phyloP scores from a whole-genome alignment of 75 land plant species.

The Sequoia sempervirens region DNA sequence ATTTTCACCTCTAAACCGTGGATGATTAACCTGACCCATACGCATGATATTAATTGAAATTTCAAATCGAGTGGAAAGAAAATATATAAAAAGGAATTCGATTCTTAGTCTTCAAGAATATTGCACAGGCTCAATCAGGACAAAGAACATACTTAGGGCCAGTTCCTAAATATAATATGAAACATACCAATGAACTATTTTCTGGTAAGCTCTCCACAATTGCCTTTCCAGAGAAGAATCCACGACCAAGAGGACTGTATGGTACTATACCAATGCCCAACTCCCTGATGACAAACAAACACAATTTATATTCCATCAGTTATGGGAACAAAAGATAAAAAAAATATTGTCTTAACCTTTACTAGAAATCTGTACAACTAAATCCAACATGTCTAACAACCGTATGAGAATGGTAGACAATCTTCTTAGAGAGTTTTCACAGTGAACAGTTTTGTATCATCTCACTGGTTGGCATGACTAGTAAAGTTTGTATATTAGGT shows the following conservation, averaged over 20 bases:
- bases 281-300: slow-evolving; percentile 28
- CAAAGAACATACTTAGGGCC: neutral
- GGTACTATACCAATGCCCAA: slow-evolving; percentile 70
- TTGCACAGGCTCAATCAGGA: neutral
- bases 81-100: too few relatives aligned
- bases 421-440: neutral
- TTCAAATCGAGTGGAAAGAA: neutral
- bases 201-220: slow-evolving; percentile 34
- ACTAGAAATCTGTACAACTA: neutral
- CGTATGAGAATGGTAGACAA: neutral
- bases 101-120: neutral
- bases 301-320: neutral
- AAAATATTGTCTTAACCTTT: neutral
- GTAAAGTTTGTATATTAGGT: neutral
- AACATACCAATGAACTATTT: slow-evolving; percentile 26
- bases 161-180: neutral
- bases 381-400: neutral
- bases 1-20: slow-evolving; percentile 39
- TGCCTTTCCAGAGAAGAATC: slow-evolving; percentile 62
- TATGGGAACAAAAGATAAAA: neutral
- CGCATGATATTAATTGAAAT: neutral
- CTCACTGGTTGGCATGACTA: neutral
- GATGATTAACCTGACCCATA: slow-evolving; percentile 16
- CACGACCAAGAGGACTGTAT: slow-evolving; percentile 65
- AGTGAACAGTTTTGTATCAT: neutral